Conservation (phyloP, 2,329 filamentous ascomycete species). For the Elsinoe perseae region DNA sequence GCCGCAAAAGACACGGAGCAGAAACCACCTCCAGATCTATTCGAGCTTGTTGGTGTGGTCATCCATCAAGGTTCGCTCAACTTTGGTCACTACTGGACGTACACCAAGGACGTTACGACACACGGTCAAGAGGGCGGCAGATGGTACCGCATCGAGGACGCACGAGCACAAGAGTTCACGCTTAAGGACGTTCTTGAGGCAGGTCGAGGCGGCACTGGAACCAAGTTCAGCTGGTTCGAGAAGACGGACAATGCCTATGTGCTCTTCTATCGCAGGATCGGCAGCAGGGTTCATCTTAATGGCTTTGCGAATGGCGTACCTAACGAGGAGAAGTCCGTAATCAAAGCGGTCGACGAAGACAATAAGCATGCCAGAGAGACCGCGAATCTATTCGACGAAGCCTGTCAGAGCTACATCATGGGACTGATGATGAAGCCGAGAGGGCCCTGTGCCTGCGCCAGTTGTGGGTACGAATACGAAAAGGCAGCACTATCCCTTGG, state of each 20-base stretch:
- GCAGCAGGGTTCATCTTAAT: background rate
- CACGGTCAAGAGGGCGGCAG: constrained; percentile 22
- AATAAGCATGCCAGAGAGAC: constrained; percentile 7
- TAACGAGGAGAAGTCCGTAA: background rate
- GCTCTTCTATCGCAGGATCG: constrained; percentile 87
- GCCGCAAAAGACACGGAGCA: constrained; percentile 59
- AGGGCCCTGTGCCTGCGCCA: background rate
- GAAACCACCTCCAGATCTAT: constrained; percentile 60
- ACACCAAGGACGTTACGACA: constrained; percentile 44
- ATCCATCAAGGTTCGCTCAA: constrained; percentile 90
- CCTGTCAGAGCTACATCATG: background rate
- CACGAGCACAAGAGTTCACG: constrained; percentile 70
- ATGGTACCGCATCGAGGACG: constrained; percentile 95
- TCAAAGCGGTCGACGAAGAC: background rate
- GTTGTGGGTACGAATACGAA: constrained; percentile 1
- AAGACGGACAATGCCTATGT: constrained; percentile 72
- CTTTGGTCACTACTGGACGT: constrained; percentile 96
- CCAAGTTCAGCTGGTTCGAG: constrained; percentile 28
- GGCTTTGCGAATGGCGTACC: background rate
- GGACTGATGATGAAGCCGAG: background rate
- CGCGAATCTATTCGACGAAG: background rate
- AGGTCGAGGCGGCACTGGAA: constrained; percentile 68
- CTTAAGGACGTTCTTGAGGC: constrained; percentile 61
- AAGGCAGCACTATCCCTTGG: background rate
- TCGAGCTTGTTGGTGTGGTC: constrained; percentile 89